Base-by-base conservation (phyloP, 768 basidiomycete genomes). In the Boletellus ananas region DNA sequence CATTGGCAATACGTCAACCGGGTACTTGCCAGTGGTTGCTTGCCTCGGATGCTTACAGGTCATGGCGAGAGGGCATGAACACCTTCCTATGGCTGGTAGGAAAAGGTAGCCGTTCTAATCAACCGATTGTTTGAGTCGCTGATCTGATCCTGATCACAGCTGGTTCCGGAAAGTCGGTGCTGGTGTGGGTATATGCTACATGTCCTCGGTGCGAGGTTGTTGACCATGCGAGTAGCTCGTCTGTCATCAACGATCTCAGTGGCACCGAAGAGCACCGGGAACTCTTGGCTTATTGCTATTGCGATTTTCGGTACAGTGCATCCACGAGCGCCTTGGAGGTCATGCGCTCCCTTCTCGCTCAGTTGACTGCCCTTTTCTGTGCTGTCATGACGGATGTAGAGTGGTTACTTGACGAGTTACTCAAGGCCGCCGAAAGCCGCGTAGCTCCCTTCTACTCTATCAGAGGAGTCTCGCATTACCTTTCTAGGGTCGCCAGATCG, bases 291-390 rank as follows among this genome's bases (percentile, higher is more conserved):
- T 60, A 48, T 20, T 64, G 62, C 39, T 65, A 63, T 45, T 65
- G 63, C 5, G 58, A 64, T 41, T 65, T 65, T 34, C 50, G 46
- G 6, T 36, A 20, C 1, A 18, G 8, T 4, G 21, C 38, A 2
- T 58, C 56, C 2, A 60, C 49, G 2, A 47, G 46, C 9, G 44
- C 53, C 6, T 34, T 55, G 1, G 56, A 52, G 17, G 47, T 63
- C 12, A 44, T 60, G 38, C 54, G 56, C 6, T 60, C 61, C 3
- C 20, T 65, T 20, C 54, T 63, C 8, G n/a, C 47, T 0, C 63
- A 63, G 52, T 13, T 63, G 2, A n/a, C 18, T 1, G 11, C 7
- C 2, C 37, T 21, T 0, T 23, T 50, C 31, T 47, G 34, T 4
- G 21, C 6, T 3, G 5, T 16, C 33, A n/a, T 23, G 2, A 4